Evolutionary conservation across 371 early-diverging fungal genomes (phyloP), one percentile per base, ranked within the genome.

Genomic region (Blakeslea trispora): DNA sequence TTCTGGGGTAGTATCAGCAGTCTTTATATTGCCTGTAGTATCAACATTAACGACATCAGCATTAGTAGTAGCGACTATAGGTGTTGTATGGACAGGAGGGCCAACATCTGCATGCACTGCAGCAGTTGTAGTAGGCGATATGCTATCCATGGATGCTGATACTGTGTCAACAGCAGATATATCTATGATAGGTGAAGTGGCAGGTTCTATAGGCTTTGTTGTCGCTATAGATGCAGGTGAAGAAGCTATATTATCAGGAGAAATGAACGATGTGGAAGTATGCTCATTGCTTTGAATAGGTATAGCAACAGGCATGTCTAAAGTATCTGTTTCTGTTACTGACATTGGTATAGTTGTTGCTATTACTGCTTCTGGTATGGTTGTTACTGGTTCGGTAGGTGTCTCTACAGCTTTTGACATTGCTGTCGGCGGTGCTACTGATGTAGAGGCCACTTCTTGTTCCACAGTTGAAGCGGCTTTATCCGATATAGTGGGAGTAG

Each of bases 331-430:
- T 14, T 5, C 22, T 17, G 15, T 22, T 1, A 23, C 17, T n/a
- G 24, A 24, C 28, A 23, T 32, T 5, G 17, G 18, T 21, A 39
- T 21, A 13, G 37, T 50, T 19, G 49, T 49, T 31, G 40, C 47
- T 19, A 14, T 39, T 18, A 18, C 18, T 28, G 45, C 24, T 35
- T 53, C 53, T n/a, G 35, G 14, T 39, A 35, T 45, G 37, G 31
- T 28, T 40, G 28, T 55, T 22, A 46, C 46, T 31, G 37, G 18
- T 31, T 52, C 19, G 22, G 21, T 50, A 18, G 50, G 13, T 7
- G 39, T 15, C n/a, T n/a, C n/a, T 34, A 13, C 21, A 18, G 39
- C 22, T 35, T 34, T 35, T 50, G 50, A 9, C 21, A 21, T 31
- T 24, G 28, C 31, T 50, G 41, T 55, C 39, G n/a, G 13, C 19